phyloP scores from a whole-genome alignment of 306 rosid species.

The Sphenostylis stenocarpa region DNA sequence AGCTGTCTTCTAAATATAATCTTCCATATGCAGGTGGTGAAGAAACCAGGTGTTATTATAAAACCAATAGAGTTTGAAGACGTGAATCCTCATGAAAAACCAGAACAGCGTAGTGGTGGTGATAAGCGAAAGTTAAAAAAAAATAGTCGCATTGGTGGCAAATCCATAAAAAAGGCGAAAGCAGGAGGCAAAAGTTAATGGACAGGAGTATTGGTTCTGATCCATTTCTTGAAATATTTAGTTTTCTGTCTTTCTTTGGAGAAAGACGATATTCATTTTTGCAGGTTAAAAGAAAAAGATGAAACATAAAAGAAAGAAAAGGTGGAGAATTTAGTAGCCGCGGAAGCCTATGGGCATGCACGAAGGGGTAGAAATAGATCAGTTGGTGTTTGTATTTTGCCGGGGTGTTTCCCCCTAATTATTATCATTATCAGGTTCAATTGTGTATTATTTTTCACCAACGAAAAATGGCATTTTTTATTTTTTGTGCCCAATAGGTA shows the following conservation, averaged over 20 bases:
- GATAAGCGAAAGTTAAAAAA: slow-evolving; percentile 47
- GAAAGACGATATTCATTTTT: background rate
- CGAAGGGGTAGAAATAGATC: background rate
- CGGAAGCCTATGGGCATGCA: background rate
- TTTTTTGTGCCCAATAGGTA: background rate
- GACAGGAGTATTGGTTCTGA: slow-evolving; percentile 12
- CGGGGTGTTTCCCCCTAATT: background rate
- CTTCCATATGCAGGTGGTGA: slow-evolving; percentile 64
- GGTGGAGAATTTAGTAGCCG: background rate
- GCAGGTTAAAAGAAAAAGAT: background rate
- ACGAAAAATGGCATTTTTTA: background rate
- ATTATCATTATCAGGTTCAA: background rate
- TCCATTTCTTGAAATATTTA: slow-evolving; percentile 12
- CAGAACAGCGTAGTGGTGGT: slow-evolving; percentile 47
- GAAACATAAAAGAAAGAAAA: background rate
- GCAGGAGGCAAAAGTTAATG: slow-evolving; percentile 5
- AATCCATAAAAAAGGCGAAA: slow-evolving; percentile 44
- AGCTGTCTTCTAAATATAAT: background rate
- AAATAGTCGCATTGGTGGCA: slow-evolving; percentile 39
- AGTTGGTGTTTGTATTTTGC: background rate
- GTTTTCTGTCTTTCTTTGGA: slow-evolving; percentile 29
- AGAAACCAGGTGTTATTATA: slow-evolving; percentile 78
- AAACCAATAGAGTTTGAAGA: slow-evolving; percentile 71
- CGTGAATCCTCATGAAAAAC: slow-evolving; percentile 62
- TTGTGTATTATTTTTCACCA: background rate